Base-by-base conservation (phyloP, 1,284 basidiomycete species). In the Trichosporon sp. region DNA sequence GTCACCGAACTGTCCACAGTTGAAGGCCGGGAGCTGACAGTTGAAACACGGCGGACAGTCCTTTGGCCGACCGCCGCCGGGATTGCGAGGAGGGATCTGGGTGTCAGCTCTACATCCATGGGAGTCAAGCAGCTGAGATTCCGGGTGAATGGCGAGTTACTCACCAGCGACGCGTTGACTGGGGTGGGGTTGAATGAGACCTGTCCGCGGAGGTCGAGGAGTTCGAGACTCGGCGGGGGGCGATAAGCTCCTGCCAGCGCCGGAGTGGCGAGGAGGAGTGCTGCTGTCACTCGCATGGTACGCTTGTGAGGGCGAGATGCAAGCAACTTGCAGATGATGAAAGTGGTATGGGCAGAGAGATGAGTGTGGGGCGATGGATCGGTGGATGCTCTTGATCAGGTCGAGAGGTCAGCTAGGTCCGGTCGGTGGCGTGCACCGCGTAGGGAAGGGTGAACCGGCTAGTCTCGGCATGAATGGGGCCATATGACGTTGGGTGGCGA, bases 1-100 rank as follows among this genome's bases (percentile, higher is more conserved):
- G 69, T 90, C 87, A 40, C 92, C 94, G 75, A 90, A 94, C 79
- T 94, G 92, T 2, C 91, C 92, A 79, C 93, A 95, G 1, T 87
- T 90, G 83, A 93, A 94, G 2, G 88, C 90, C 1, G 92, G 92
- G 1, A 95, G 85, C 71, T 91, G 86, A 80, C 93, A 95, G 82
- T 95, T 94, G 87, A 95, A 95, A 83, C 92, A 94, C n/a, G 83
- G 83, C 48, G 83, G 83, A 71, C 83, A 84, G 46, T 81, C 73
- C 32, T 77, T 76, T 35, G 59, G 59, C 59, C 59, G 21, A 72
- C 70, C 67, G 43, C 70, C 67, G 43, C 32, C 59, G 19, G 68
- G 68, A 12, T 67, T 54, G 69, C 69, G 69, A 4, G 79, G 79
- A 1, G 79, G 78, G 7, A 79, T 70, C 78, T 72, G 64, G 35